These are phyloP conservation scores for Zelonia costaricensis DNA, from an alignment of 208 protist genomes.

Conservation along the genomic window DNA sequence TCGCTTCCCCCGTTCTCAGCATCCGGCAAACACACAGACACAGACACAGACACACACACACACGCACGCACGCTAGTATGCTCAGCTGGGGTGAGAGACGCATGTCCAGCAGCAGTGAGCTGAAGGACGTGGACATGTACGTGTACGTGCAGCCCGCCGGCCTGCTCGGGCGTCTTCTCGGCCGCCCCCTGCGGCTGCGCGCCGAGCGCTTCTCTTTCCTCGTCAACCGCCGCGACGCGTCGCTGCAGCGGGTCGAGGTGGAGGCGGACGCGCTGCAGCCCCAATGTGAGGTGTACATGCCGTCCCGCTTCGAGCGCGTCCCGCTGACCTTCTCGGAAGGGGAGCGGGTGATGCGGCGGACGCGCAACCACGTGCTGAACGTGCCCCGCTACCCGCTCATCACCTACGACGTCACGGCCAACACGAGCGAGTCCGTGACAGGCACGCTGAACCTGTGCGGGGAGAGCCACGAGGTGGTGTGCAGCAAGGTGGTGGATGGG, in stretches of 20 bases:
- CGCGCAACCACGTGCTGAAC: slow-evolving; percentile 51
- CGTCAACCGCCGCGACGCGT: slow-evolving; percentile 25
- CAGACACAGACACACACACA: slow-evolving; percentile 3
- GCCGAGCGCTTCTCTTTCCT: slow-evolving; percentile 66
- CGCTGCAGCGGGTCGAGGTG: slow-evolving; percentile 66
- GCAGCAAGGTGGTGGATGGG: slow-evolving; percentile 67
- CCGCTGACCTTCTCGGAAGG: slow-evolving; percentile 66
- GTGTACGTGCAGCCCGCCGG: slow-evolving; percentile 79
- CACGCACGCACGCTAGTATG: slow-evolving; percentile 8
- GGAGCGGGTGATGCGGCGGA: slow-evolving; percentile 56
- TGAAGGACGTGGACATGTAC: slow-evolving; percentile 79
- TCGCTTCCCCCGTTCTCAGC: no score
- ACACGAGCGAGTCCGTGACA: slow-evolving; percentile 35
- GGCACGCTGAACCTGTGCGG: slow-evolving; percentile 71
- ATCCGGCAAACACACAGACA: not conserved
- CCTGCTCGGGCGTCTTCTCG: slow-evolving; percentile 67
- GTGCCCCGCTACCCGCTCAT: slow-evolving; percentile 68
- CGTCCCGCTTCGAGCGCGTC: slow-evolving; percentile 45
- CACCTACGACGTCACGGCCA: slow-evolving; percentile 51
- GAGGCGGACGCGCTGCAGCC: slow-evolving; percentile 71
- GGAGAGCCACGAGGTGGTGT: slow-evolving; percentile 50
- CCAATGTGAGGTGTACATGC: slow-evolving; percentile 76
- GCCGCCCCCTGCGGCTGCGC: slow-evolving; percentile 70
- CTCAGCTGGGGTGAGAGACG: slow-evolving; percentile 26
- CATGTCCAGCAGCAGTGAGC: slow-evolving; percentile 48